These are phyloP conservation scores for Testicularia cyperi DNA, from an alignment of 1,284 basidiomycete species.

Conservation along the genomic window DNA sequence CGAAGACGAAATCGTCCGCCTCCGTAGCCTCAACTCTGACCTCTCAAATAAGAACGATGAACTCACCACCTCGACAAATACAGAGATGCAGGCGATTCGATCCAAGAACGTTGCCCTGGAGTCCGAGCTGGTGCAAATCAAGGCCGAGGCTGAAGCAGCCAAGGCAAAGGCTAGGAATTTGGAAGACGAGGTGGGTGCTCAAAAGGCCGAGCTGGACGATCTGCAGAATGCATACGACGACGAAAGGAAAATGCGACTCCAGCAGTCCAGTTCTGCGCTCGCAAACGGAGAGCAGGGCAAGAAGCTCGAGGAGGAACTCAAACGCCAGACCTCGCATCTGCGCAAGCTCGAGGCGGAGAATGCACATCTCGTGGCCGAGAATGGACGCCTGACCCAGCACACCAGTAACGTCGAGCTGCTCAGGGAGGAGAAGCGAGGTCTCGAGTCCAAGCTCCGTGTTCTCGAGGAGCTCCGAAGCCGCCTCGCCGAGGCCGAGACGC, in stretches of 20 bases:
- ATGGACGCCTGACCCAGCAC: conserved; percentile 25
- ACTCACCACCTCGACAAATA: conserved; percentile 3
- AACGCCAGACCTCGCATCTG: conserved; percentile 18
- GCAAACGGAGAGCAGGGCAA: conserved; percentile 7
- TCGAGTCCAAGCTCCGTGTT: conserved; percentile 40
- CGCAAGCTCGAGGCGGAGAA: conserved; percentile 38
- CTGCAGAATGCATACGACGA: conserved; percentile 39
- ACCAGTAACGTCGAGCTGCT: conserved; percentile 41
- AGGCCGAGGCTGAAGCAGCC: conserved; percentile 21
- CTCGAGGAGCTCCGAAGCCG: conserved; percentile 35
- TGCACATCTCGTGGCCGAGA: conserved; percentile 33
- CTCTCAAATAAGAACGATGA: conserved; percentile 22
- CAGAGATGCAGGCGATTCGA: conserved; percentile 6
- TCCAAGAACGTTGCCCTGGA: conserved; percentile 13
- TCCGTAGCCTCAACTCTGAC: conserved; percentile 27
- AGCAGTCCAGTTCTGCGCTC: conserved; percentile 6
- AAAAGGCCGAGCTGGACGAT: conserved; percentile 29
- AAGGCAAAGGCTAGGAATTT: conserved; percentile 2
- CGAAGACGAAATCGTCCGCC: conserved; percentile 29
- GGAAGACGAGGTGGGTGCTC: conserved; percentile 22
- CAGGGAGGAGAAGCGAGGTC: conserved; percentile 49
- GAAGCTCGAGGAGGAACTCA: conserved; percentile 32
- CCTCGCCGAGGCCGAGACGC: conserved; percentile 36
- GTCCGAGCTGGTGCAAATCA: conserved; percentile 13
- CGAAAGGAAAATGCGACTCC: conserved; percentile 23